A percentile compares a stretch with the other conserved stretches of the same genome.
phyloP scores from a whole-genome alignment of 2,329 filamentous ascomycete species.

The Colletotrichum shisoi region DNA sequence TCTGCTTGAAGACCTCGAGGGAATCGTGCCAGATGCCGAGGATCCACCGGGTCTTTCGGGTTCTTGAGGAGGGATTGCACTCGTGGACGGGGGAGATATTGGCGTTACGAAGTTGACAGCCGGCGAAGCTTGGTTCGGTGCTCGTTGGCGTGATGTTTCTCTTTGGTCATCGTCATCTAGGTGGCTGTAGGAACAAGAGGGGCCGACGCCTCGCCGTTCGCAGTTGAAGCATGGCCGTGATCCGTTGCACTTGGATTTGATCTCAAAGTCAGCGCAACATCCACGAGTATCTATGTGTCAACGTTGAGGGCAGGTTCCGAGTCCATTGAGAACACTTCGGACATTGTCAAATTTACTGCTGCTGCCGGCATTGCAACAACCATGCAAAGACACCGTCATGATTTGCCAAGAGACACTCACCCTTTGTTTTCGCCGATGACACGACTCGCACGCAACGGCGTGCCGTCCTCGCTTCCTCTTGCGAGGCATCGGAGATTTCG shows the following conservation, averaged over 20 bases:
- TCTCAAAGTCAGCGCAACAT: background rate
- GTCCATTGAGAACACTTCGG: background rate
- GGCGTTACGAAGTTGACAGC: slow-evolving; percentile 17
- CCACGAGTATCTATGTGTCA: background rate
- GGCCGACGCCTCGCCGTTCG: slow-evolving; percentile 28
- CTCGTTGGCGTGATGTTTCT: background rate
- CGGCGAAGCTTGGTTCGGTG: background rate
- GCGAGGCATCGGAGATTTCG: slow-evolving; percentile 24
- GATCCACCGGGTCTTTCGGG: slow-evolving; percentile 7
- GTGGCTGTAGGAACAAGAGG: slow-evolving; percentile 26
- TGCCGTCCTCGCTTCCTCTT: slow-evolving; percentile 36
- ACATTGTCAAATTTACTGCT: background rate
- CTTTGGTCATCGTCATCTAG: slow-evolving; percentile 3
- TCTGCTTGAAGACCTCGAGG: slow-evolving; percentile 16
- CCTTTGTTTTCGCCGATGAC: slow-evolving; percentile 37
- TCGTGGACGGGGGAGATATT: background rate
- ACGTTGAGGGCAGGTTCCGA: background rate
- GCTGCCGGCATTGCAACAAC: background rate
- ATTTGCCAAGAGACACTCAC: slow-evolving; percentile 22
- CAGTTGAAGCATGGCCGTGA: slow-evolving; percentile 35
- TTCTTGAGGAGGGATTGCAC: background rate
- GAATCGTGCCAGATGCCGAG: slow-evolving; percentile 4
- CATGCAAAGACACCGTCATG: no score
- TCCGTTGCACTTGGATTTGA: slow-evolving; percentile 27
- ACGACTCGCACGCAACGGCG: slow-evolving; percentile 37